Percentiles rank a stretch among this genome's conserved stretches.
Evolutionary conservation across 129 eudicot genomes (phyloP).

Genomic region (Arctium minus): DNA sequence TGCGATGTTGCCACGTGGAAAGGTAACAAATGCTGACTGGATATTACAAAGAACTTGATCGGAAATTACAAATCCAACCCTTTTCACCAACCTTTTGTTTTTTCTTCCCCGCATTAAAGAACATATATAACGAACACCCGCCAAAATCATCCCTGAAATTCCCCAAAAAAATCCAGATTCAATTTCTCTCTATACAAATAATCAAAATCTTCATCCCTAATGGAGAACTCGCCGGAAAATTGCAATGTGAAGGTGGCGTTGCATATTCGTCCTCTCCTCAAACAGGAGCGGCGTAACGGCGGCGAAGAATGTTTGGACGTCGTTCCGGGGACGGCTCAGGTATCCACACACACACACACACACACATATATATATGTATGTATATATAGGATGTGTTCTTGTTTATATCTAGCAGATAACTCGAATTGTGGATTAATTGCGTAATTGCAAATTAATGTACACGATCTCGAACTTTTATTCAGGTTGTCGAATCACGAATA

Average conservation of each 20-base stretch:
- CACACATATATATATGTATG: no score
- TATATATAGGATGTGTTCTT: background rate
- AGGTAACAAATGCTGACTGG: background rate
- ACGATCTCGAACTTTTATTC: constrained; percentile 1
- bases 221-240: constrained; percentile 51
- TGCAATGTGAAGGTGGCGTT: constrained; percentile 96
- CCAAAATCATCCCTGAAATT: constrained; percentile 32
- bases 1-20: no score
- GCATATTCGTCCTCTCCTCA: constrained; percentile 87
- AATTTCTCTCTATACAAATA: constrained; percentile 7
- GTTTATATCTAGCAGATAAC: background rate
- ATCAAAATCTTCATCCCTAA: constrained; percentile 12
- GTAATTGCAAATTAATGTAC: background rate
- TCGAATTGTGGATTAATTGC: constrained; percentile 8
- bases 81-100: no score
- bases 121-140: constrained; percentile 27
- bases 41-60: background rate
- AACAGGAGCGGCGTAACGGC: constrained; percentile 80
- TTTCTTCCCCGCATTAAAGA: background rate
- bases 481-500: constrained; percentile 3
- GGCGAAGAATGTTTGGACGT: constrained; percentile 83
- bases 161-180: background rate
- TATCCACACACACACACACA: constrained; percentile 9
- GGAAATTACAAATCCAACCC: background rate
- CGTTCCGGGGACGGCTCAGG: constrained; percentile 86